phyloP scores from a whole-genome alignment of 257 asterid species.

The Fraxinus cuspidata region DNA sequence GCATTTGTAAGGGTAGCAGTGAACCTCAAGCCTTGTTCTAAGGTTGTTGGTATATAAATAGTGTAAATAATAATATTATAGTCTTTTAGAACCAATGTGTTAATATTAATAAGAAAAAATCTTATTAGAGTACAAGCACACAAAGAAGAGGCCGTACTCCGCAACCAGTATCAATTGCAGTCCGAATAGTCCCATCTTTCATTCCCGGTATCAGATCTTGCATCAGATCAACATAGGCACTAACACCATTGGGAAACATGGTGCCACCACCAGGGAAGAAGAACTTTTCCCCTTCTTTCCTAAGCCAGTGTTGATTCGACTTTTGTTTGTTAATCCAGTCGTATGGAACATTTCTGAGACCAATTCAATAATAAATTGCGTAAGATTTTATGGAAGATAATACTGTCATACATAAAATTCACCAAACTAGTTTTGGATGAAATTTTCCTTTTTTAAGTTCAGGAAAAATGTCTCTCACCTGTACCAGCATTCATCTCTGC shows the following conservation, averaged over 20 bases:
- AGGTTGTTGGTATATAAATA: neutral
- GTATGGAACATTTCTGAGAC: constrained; percentile 83
- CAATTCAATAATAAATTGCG: neutral
- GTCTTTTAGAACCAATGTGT: neutral
- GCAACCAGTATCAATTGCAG: constrained; percentile 99
- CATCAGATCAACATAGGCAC: constrained; percentile 83
- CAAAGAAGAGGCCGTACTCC: constrained; percentile 67
- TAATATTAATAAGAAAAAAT: neutral
- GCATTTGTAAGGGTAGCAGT: neutral
- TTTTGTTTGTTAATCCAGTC: constrained; percentile 97
- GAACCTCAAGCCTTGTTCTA: neutral
- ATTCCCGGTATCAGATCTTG: constrained; percentile 79
- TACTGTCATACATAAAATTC: neutral
- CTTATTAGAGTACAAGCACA: constrained; percentile 1
- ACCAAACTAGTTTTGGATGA: neutral
- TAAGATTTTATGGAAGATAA: constrained; percentile 10
- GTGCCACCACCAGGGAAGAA: constrained; percentile 98
- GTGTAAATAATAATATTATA: neutral
- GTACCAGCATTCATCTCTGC: constrained; percentile 87
- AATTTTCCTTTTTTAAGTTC: neutral
- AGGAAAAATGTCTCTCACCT: constrained; percentile 44
- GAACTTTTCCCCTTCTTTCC: constrained; percentile 93
- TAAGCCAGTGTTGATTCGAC: constrained; percentile 94
- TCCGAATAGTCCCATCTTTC: constrained; percentile 86
- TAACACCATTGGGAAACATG: constrained; percentile 95